Evolutionary conservation across 148 eudicot species (phyloP).

Genomic region (Vaccinium myrtillus): DNA sequence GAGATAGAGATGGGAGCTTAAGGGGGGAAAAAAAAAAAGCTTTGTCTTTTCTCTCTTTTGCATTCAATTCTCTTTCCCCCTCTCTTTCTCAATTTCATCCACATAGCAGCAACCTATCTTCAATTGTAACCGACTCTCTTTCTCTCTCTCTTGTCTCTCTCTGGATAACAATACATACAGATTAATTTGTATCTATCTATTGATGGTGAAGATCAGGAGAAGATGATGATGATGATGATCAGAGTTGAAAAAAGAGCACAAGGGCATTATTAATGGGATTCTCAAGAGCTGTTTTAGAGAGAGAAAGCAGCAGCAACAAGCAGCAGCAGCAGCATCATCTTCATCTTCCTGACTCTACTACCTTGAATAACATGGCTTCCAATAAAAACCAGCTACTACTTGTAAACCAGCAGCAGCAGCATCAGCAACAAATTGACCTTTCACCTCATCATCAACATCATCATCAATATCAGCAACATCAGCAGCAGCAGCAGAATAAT

Average conservation of each 20-base stretch:
- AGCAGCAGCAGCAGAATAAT: constrained; percentile 22
- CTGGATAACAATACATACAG: not conserved
- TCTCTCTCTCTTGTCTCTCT: constrained; percentile 19
- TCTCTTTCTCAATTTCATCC: constrained; percentile 3
- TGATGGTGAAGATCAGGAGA: constrained; percentile 7
- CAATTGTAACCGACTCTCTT: constrained; percentile 27
- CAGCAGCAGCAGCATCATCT: constrained; percentile 12
- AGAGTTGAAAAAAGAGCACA: constrained; percentile 1
- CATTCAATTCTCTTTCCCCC: constrained; percentile 42
- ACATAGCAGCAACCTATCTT: constrained; percentile 9
- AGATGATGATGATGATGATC: not conserved
- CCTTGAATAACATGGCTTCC: constrained; percentile 21
- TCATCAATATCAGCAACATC: constrained; percentile 19
- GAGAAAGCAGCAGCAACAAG: constrained; percentile 1
- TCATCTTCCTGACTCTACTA: constrained; percentile 4
- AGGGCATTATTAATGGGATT: constrained; percentile 17
- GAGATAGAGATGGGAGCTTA: constrained; percentile 21
- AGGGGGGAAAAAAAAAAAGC: not conserved
- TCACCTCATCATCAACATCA: constrained; percentile 4
- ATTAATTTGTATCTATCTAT: not conserved
- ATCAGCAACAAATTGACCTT: constrained; percentile 15
- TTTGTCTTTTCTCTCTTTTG: constrained; percentile 39
- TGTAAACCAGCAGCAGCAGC: constrained; percentile 16
- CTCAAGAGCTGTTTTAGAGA: constrained; percentile 21
- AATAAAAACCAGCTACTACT: constrained; percentile 16